A percentile compares a stretch with the other conserved stretches of the same genome.
phyloP scores from a whole-genome alignment of 495 filamentous ascomycete species.

The Penicillium longicatenatum region DNA sequence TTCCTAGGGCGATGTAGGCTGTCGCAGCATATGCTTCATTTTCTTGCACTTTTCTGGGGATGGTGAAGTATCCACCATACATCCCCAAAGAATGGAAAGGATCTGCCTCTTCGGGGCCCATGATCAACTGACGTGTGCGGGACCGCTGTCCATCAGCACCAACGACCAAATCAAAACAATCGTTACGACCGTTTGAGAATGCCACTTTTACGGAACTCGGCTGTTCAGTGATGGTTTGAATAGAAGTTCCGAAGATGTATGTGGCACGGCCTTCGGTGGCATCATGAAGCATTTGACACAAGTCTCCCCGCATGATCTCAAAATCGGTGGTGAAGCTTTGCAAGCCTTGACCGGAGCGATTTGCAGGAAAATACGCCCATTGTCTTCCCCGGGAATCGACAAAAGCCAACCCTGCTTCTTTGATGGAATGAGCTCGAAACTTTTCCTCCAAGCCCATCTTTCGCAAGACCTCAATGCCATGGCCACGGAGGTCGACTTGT shows the following conservation, averaged over 20 bases:
- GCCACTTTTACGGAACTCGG: conserved; percentile 29
- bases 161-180: conserved; percentile 50
- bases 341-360: conserved; percentile 26
- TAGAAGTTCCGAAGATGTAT: conserved; percentile 35
- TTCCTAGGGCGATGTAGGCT: no score
- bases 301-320: conserved; percentile 52
- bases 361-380: conserved; percentile 12
- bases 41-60: no score
- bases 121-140: conserved; percentile 37
- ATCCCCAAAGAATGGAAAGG: no score
- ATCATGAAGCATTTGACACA: conserved; percentile 38
- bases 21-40: no score
- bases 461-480: conserved; percentile 38
- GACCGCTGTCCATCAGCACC: conserved; percentile 53
- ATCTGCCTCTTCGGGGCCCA: conserved; percentile 13
- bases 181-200: conserved; percentile 36
- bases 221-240: conserved; percentile 18
- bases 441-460: conserved; percentile 40
- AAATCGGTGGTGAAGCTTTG: conserved; percentile 43
- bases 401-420: conserved; percentile 37
- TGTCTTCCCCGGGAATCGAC: conserved; percentile 31
- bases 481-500: conserved; percentile 42
- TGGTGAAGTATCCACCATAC: no score
- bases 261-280: conserved; percentile 18
- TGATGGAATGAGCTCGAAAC: conserved; percentile 22